These are phyloP conservation scores for Cucumis hystrix DNA, from an alignment of 306 rosid species.

Conservation along the genomic window DNA sequence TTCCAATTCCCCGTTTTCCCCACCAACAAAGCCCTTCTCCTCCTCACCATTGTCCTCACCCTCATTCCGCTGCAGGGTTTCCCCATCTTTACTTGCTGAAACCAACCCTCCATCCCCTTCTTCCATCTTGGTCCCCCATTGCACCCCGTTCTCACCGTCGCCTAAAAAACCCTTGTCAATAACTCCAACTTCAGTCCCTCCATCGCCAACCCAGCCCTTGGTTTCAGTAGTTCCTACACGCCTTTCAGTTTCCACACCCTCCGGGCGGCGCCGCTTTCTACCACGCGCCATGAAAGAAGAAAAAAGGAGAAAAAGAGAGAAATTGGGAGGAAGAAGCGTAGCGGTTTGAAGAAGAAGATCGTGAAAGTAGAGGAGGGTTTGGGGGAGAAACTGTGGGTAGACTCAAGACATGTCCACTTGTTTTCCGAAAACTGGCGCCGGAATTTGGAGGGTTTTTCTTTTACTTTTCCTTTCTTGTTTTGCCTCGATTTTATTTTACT, in stretches of 20 bases:
- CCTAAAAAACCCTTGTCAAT: not conserved
- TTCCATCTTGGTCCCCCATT: not conserved
- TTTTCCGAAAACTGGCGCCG: not conserved
- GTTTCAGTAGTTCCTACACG: not conserved
- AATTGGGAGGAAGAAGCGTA: not conserved
- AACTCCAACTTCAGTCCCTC: not conserved
- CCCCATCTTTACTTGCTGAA: not conserved
- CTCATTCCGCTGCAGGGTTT: not conserved
- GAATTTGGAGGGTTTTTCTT: not conserved
- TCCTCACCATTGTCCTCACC: not conserved
- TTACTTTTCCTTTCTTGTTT: not conserved
- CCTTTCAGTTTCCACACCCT: not conserved
- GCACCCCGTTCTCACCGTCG: not conserved
- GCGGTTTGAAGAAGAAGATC: not conserved
- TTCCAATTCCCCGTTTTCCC: not conserved
- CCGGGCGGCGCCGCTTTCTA: slow-evolving; percentile 1
- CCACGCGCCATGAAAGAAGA: slow-evolving; percentile 2
- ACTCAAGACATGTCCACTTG: not conserved
- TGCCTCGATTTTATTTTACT: not conserved
- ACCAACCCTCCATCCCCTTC: not conserved
- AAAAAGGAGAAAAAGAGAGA: not conserved
- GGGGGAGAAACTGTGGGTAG: slow-evolving; percentile 4
- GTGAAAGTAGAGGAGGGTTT: not conserved
- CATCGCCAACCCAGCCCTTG: not conserved
- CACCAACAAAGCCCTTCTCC: not conserved